Evolutionary conservation across 2,329 filamentous ascomycete species (phyloP), one percentile per base, ranked within the genome.

Genomic region (Paradendryphiella salina): DNA sequence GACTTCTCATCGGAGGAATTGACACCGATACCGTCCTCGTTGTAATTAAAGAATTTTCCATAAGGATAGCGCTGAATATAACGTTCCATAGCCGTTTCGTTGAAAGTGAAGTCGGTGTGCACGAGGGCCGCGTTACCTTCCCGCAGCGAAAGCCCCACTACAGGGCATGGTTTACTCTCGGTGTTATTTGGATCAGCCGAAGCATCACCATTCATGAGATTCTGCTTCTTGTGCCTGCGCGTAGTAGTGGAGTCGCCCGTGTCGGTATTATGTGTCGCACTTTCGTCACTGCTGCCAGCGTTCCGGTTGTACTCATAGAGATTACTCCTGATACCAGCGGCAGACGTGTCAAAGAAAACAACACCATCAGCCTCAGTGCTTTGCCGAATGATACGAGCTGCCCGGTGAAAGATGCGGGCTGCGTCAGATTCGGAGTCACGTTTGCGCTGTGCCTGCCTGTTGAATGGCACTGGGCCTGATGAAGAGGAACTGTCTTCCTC

Each of bases 41-140:
- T 68, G 41, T 69, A 70, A 38, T 65, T 70, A 59, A 71, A 71
- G 48, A 69, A 71, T 42, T 71, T 71, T 10, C 68, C 68, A 32
- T 64, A 60, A 1, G 69, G 69, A 52, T 68, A 72, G 2, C 62
- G 58, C 17, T 60, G 61, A 23, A 72, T 69, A 45, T 71, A 70
- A 23, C 67, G 63, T 41, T 69, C 65, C 67, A 72, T 67, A 20
- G 59, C 63, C 20, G 65, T 53, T 49, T 71, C 69, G 5, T 60
- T 65, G 33, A 71, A 70, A 13, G 50, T 52, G 34, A 70, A 67
- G n/a, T 65, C 64, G n/a, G 63, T 61, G 32, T 65, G 58, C 3
- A 61, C 57, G 5, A 66, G 37, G 2, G 50, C 51, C 15, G 57
- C 52, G 15, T 56, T 55, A 13, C 57, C 54, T 17, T 60, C 38